These are phyloP conservation scores for Candida methanosorbosa DNA, from an alignment of 805 yeast species.

Conservation along the genomic window DNA sequence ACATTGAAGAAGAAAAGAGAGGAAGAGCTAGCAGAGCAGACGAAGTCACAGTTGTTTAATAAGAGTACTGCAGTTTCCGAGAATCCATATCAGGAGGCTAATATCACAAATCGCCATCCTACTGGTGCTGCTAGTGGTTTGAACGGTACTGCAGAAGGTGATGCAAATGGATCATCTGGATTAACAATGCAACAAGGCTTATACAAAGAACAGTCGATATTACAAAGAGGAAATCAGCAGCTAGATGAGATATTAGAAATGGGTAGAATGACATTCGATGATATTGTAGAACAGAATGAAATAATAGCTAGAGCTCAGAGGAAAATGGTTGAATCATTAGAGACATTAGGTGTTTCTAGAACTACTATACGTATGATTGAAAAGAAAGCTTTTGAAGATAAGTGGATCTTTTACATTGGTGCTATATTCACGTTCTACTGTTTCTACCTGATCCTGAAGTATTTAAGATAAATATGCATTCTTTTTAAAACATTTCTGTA, in stretches of 20 bases:
- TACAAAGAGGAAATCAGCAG: constrained; percentile 67
- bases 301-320: constrained; percentile 53
- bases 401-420: constrained; percentile 77
- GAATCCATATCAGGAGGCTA: constrained; percentile 37
- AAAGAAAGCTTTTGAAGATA: constrained; percentile 77
- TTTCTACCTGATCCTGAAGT: constrained; percentile 59
- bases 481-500: too few species aligned
- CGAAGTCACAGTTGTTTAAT: constrained; percentile 43
- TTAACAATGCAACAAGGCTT: constrained; percentile 50
- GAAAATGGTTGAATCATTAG: constrained; percentile 57
- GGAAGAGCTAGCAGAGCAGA: constrained; percentile 34
- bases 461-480: constrained; percentile 38
- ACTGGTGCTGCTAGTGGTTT: constrained; percentile 1
- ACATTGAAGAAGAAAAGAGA: constrained; percentile 50
- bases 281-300: constrained; percentile 77
- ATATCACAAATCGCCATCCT: constrained; percentile 10
- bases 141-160: constrained; percentile 2
- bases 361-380: constrained; percentile 77
- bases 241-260: constrained; percentile 84
- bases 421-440: constrained; percentile 50
- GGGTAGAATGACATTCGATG: constrained; percentile 81
- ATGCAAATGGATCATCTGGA: constrained; percentile 19
- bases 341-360: constrained; percentile 79
- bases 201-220: constrained; percentile 54
- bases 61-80: constrained; percentile 25